phyloP scores from a whole-genome alignment of 306 rosid species.

The Corylus heterophylla region DNA sequence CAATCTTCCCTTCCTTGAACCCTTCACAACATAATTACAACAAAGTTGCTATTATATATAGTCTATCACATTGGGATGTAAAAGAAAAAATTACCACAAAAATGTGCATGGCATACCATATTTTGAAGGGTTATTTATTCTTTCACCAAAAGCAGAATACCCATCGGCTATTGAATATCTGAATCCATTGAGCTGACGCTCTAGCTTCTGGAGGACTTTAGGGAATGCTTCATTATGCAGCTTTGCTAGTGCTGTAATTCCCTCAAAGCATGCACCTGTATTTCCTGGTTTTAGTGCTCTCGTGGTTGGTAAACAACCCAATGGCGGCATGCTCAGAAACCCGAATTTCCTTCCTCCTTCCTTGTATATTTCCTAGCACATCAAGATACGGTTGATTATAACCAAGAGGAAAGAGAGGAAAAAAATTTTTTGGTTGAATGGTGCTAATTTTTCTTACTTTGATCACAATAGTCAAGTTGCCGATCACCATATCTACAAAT shows the following conservation, averaged over 20 bases:
- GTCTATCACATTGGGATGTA: not conserved
- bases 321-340: conserved; percentile 21
- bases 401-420: not conserved
- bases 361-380: conserved; percentile 39
- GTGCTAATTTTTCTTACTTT: conserved; percentile 16
- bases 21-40: conserved; percentile 15
- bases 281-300: conserved; percentile 24
- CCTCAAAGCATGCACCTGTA: conserved; percentile 32
- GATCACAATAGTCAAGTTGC: conserved; percentile 39
- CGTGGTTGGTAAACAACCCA: conserved; percentile 29
- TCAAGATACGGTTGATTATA: not conserved
- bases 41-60: not conserved
- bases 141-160: conserved; percentile 1
- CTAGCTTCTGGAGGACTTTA: conserved; percentile 23
- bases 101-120: conserved; percentile 28
- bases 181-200: conserved; percentile 36
- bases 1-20: conserved; percentile 43
- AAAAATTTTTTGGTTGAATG: not conserved
- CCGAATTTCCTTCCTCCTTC: conserved; percentile 63
- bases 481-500: conserved; percentile 39
- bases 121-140: conserved; percentile 40
- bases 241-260: conserved; percentile 26
- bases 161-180: conserved; percentile 37
- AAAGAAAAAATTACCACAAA: no score
- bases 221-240: conserved; percentile 42